phyloP scores from a whole-genome alignment of 805 yeast genomes.

The Saccharomyces kudriavzevii region DNA sequence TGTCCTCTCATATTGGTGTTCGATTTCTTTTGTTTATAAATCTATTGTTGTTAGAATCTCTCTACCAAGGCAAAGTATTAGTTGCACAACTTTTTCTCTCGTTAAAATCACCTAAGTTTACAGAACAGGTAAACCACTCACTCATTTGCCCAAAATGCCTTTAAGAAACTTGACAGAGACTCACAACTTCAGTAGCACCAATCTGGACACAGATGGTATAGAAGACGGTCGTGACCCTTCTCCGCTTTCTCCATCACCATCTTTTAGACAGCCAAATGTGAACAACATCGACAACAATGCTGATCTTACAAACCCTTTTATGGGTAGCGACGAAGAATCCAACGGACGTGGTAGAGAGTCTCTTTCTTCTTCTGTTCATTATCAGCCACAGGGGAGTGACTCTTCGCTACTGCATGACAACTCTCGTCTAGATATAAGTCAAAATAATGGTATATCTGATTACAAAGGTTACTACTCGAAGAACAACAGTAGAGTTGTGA shows the following conservation, averaged over 20 bases:
- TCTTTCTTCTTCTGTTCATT: slow-evolving; percentile 2
- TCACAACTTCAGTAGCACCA: background rate
- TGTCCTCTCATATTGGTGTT: background rate
- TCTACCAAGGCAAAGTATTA: background rate
- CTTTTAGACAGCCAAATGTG: background rate
- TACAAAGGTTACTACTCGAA: slow-evolving; percentile 27
- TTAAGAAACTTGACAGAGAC: slow-evolving; percentile 16
- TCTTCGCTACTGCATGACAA: background rate
- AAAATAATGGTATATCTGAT: slow-evolving; percentile 13
- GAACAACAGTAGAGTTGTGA: slow-evolving; percentile 5
- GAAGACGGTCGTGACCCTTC: background rate
- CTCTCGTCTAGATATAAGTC: background rate
- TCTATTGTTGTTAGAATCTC: background rate
- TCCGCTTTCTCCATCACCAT: background rate
- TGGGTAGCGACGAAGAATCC: slow-evolving; percentile 11
- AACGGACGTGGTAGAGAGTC: background rate
- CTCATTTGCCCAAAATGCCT: slow-evolving; percentile 6
- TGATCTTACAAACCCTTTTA: slow-evolving; percentile 6
- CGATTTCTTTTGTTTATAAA: background rate
- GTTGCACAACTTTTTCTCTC: background rate
- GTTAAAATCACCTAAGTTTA: background rate
- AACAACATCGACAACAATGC: background rate
- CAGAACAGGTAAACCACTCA: background rate
- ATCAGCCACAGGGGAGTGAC: background rate
- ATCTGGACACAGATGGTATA: background rate